phyloP scores from a whole-genome alignment of 805 yeast genomes.

The Candida glaebosa region DNA sequence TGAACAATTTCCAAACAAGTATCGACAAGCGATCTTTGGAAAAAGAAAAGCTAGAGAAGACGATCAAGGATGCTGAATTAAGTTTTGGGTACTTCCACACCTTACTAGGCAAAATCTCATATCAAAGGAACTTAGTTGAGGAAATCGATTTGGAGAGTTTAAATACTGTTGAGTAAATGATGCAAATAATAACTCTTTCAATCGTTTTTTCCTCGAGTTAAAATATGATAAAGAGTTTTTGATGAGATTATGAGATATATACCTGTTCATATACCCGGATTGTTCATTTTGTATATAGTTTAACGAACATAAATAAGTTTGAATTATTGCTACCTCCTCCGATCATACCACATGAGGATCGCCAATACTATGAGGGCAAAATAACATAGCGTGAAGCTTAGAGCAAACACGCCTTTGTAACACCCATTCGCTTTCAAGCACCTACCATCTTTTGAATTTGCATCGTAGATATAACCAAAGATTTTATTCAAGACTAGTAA shows the following conservation, averaged over 20 bases:
- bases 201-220: too few species aligned
- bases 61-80: conserved; percentile 53
- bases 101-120: conserved; percentile 42
- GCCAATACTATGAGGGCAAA: conserved; percentile 20
- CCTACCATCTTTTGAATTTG: conserved; percentile 36
- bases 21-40: conserved; percentile 59
- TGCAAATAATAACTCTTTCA: too few species aligned
- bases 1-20: conserved; percentile 60
- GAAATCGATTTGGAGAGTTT: conserved; percentile 44
- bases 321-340: conserved; percentile 10
- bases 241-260: too few species aligned
- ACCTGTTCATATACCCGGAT: background rate
- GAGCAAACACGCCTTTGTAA: conserved; percentile 33
- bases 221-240: too few species aligned
- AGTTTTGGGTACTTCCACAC: conserved; percentile 54
- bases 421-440: conserved; percentile 37
- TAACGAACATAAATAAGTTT: background rate
- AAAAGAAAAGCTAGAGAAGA: conserved; percentile 52
- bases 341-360: conserved; percentile 24
- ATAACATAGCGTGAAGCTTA: conserved; percentile 28
- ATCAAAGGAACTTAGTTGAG: conserved; percentile 40
- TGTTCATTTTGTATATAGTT: conserved; percentile 1
- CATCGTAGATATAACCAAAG: conserved; percentile 55
- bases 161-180: conserved; percentile 34
- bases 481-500: conserved; percentile 52